Conservation (phyloP, 139 green algal species). For the Haematococcus sp. region DNA sequence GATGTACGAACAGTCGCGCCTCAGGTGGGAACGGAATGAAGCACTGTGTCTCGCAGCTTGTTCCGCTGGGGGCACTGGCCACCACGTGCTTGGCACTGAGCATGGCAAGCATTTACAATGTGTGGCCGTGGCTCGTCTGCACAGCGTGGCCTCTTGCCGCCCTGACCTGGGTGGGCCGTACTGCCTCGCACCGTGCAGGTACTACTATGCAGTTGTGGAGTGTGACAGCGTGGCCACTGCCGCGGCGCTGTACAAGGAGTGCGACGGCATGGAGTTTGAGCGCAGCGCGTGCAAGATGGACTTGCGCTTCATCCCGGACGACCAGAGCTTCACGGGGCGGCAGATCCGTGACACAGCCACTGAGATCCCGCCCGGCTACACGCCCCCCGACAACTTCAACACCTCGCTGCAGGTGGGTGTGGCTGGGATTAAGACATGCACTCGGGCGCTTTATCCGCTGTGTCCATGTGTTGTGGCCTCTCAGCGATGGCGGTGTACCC, state of each 20-base stretch:
- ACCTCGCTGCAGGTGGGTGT: slow-evolving; percentile 54
- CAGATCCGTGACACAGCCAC: slow-evolving; percentile 61
- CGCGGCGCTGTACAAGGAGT: slow-evolving; percentile 77
- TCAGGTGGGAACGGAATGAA: slow-evolving; percentile 54
- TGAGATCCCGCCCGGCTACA: slow-evolving; percentile 73
- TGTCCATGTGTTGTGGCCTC: neutral
- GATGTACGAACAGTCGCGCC: slow-evolving; percentile 79
- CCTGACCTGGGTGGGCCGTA: too few relatives aligned
- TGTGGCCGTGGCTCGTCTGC: too few relatives aligned
- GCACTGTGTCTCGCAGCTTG: too few relatives aligned
- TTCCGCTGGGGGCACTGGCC: too few relatives aligned
- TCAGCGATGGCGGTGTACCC: too few relatives aligned
- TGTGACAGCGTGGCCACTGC: slow-evolving; percentile 73
- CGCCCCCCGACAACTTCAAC: slow-evolving; percentile 70
- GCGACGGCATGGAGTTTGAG: slow-evolving; percentile 91
- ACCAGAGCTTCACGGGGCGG: slow-evolving; percentile 64
- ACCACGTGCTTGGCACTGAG: too few relatives aligned
- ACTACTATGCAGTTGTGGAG: slow-evolving; percentile 83
- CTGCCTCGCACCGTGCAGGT: too few relatives aligned
- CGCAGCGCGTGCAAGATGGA: slow-evolving; percentile 78
- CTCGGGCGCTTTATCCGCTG: neutral
- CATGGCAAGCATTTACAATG: too few relatives aligned
- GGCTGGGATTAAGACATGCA: neutral
- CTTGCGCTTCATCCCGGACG: slow-evolving; percentile 90
- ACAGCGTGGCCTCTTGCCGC: too few relatives aligned